Percentiles rank a stretch among this genome's conserved stretches.
These are phyloP conservation scores for Salvia rosmarinus DNA, from an alignment of 257 asterid genomes.

Conservation along the genomic window DNA sequence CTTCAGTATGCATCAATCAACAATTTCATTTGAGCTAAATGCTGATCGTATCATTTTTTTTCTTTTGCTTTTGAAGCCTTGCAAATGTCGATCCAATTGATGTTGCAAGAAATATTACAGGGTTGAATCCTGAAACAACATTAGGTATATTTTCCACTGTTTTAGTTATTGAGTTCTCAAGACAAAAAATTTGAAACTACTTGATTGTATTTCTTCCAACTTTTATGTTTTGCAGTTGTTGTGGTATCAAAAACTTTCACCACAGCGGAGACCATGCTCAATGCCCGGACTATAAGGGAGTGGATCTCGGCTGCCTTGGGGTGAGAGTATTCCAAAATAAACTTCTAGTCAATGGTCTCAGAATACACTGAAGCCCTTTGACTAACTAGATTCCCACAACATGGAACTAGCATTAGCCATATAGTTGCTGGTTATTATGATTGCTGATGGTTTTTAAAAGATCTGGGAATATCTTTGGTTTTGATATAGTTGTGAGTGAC, in stretches of 20 bases:
- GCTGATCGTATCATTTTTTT: conserved; percentile 26
- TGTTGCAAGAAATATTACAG: conserved; percentile 77
- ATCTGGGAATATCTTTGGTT: conserved; percentile 14
- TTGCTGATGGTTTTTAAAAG: not conserved
- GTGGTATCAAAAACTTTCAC: conserved; percentile 99
- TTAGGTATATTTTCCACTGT: conserved; percentile 55
- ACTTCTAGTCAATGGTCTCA: conserved; percentile 20
- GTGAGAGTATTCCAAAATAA: conserved; percentile 46
- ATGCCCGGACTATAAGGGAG: conserved; percentile 95
- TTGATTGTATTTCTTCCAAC: conserved; percentile 20
- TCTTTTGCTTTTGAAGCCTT: conserved; percentile 58
- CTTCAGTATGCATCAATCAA: conserved; percentile 15
- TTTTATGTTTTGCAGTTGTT: conserved; percentile 64
- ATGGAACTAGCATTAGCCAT: conserved; percentile 1
- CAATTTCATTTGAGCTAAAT: conserved; percentile 24
- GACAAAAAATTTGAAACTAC: conserved; percentile 5
- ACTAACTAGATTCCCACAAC: conserved; percentile 15
- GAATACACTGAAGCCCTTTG: not conserved
- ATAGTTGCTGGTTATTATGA: conserved; percentile 24
- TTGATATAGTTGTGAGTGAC: not conserved
- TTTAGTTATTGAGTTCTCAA: conserved; percentile 13
- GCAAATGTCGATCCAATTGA: conserved; percentile 99
- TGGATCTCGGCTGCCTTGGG: conserved; percentile 96
- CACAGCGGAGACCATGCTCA: conserved; percentile 98
- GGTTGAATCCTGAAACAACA: conserved; percentile 94